A percentile compares a stretch with the other conserved stretches of the same genome.
Conservation (phyloP, 2,329 filamentous ascomycete species). For the Rachicladosporium sp. region DNA sequence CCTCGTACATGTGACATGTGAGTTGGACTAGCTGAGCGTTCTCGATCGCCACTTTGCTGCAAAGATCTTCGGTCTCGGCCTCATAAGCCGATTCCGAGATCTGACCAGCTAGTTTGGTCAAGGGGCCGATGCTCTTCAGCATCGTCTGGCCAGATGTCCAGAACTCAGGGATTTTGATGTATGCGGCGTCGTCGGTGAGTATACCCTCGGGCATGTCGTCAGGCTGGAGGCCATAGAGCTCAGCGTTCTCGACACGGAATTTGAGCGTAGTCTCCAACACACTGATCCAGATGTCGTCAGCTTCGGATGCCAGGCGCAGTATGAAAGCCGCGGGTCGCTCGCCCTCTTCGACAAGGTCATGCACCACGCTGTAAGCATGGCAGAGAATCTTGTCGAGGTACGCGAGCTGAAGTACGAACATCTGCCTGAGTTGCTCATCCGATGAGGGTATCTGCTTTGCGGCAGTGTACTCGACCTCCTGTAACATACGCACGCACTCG, state of each 20-base stretch:
- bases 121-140: constrained; percentile 25
- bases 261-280: constrained; percentile 51
- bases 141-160: constrained; percentile 63
- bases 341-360: constrained; percentile 11
- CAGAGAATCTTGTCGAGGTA: constrained; percentile 16
- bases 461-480: constrained; percentile 61
- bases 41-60: constrained; percentile 39
- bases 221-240: constrained; percentile 58
- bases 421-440: constrained; percentile 68
- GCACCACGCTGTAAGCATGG: constrained; percentile 10
- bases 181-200: constrained; percentile 43
- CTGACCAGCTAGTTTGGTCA: constrained; percentile 31
- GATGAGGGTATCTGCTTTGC: constrained; percentile 54
- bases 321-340: constrained; percentile 29
- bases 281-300: constrained; percentile 59
- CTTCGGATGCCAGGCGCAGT: constrained; percentile 45
- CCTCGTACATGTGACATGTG: constrained; percentile 45
- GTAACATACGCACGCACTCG: constrained; percentile 63
- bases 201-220: constrained; percentile 45
- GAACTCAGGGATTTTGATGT: constrained; percentile 56
- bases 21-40: constrained; percentile 44
- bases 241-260: constrained; percentile 60
- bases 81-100: constrained; percentile 29
- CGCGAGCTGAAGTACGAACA: constrained; percentile 49
- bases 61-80: constrained; percentile 17